phyloP scores from a whole-genome alignment of 495 filamentous ascomycete genomes.

The Letharia columbiana region DNA sequence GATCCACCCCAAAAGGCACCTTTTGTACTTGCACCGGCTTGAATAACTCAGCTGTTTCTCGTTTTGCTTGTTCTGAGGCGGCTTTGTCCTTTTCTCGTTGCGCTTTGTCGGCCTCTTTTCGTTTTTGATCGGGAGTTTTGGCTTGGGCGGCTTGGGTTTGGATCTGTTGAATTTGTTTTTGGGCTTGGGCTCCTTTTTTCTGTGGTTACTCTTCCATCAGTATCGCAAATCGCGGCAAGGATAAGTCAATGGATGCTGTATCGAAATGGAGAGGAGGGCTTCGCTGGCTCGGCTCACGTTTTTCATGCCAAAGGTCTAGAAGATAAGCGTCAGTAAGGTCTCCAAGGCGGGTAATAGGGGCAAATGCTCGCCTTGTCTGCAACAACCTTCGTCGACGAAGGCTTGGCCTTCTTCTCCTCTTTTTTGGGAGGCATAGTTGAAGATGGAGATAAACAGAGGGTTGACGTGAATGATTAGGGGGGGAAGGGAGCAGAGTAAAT shows the following conservation, averaged over 20 bases:
- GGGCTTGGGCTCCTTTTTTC: conserved; percentile 88
- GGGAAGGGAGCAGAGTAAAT: neutral
- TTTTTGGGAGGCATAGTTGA: conserved; percentile 88
- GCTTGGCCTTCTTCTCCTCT: conserved; percentile 61
- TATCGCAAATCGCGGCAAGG: neutral
- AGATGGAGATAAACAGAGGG: neutral
- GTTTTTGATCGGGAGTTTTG: conserved; percentile 76
- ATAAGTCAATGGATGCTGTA: neutral
- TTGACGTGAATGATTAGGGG: neutral
- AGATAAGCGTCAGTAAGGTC: conserved; percentile 22
- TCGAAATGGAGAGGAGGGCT: conserved; percentile 12
- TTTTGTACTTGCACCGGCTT: conserved; percentile 94
- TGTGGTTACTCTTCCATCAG: conserved; percentile 20
- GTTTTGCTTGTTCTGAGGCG: conserved; percentile 71
- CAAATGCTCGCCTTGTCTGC: conserved; percentile 65
- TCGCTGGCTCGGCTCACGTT: conserved; percentile 50
- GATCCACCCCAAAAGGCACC: conserved; percentile 94
- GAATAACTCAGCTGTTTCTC: conserved; percentile 74
- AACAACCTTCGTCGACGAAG: conserved; percentile 55
- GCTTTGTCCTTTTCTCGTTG: conserved; percentile 78
- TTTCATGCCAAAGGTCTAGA: conserved; percentile 93
- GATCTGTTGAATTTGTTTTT: conserved; percentile 80
- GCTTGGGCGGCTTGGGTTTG: conserved; percentile 58
- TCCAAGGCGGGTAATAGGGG: conserved; percentile 5
- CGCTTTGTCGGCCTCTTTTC: conserved; percentile 82